A percentile compares a stretch with the other conserved stretches of the same genome.
Evolutionary conservation across 2,329 filamentous ascomycete species (phyloP).

Genomic region (Fusarium globosum): DNA sequence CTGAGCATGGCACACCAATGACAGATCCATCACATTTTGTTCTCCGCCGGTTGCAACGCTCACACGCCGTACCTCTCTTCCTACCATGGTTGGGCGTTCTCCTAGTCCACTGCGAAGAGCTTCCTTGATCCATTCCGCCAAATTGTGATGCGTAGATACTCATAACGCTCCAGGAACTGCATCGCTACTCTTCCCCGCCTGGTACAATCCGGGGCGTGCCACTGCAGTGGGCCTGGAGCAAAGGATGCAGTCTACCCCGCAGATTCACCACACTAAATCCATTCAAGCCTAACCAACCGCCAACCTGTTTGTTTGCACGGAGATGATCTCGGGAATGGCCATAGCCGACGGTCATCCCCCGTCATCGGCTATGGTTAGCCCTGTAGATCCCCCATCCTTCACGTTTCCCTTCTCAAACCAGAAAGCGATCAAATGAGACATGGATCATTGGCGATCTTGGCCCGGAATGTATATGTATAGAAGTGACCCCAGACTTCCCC

Average conservation of each 20-base stretch:
- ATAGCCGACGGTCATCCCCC: background rate
- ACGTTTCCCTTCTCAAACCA: background rate
- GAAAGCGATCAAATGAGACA: too few species aligned
- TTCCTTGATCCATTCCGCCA: background rate
- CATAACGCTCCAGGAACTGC: too few species aligned
- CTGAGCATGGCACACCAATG: background rate
- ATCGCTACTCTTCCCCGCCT: background rate
- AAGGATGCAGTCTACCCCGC: conserved; percentile 4
- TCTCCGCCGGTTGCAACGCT: conserved; percentile 1
- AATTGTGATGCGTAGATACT: accelerated
- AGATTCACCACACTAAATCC: background rate
- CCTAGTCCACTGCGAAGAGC: accelerated
- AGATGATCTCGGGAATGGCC: background rate
- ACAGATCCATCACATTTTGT: conserved; percentile 8
- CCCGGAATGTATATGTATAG: background rate
- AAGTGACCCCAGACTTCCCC: background rate
- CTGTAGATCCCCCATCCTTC: background rate
- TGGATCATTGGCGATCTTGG: background rate
- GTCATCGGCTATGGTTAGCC: background rate
- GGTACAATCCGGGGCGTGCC: background rate
- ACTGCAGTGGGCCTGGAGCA: too few species aligned
- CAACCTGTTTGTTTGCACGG: background rate
- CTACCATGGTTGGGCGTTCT: background rate
- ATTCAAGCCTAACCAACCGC: background rate
- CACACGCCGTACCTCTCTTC: background rate